A percentile compares a stretch with the other conserved stretches of the same genome.
Conservation (phyloP, 345 rosid species). For the Camelina neglecta region DNA sequence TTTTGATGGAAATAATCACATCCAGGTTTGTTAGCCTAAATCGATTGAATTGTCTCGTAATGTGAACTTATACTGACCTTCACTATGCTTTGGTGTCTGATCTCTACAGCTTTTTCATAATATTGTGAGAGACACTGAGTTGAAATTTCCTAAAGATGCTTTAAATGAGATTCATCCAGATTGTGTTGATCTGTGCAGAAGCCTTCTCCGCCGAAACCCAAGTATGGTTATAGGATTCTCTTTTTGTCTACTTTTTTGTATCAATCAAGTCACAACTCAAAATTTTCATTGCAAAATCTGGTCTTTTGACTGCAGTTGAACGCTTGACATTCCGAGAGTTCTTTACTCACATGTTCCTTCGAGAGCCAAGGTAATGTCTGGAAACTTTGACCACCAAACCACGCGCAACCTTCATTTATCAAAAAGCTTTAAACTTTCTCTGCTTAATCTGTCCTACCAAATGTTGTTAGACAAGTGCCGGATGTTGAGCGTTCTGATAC, state of each 20-base stretch:
- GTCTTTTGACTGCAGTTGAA: conserved; percentile 55
- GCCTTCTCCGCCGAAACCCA: conserved; percentile 70
- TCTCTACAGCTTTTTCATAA: conserved; percentile 74
- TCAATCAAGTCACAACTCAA: conserved; percentile 9
- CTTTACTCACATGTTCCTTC: conserved; percentile 71
- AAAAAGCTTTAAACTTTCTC: conserved; percentile 21
- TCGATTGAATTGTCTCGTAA: not conserved
- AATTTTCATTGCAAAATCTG: not conserved
- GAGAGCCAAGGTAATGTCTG: conserved; percentile 57
- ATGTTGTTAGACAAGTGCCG: conserved; percentile 51
- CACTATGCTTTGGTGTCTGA: conserved; percentile 24
- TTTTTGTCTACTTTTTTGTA: conserved; percentile 14
- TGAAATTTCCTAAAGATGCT: conserved; percentile 67
- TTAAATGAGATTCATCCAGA: conserved; percentile 65
- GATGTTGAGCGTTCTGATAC: conserved; percentile 44
- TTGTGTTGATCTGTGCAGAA: conserved; percentile 76
- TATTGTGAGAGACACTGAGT: conserved; percentile 69
- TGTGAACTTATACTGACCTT: conserved; percentile 5
- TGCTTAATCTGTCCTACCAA: conserved; percentile 35
- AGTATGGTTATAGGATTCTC: conserved; percentile 47
- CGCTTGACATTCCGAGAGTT: conserved; percentile 73
- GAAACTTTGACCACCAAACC: conserved; percentile 1
- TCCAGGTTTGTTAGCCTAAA: conserved; percentile 52
- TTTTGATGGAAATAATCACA: conserved; percentile 69
- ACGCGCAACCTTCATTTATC: not conserved